phyloP scores from a whole-genome alignment of 2,329 filamentous ascomycete species.

The Fusarium virguliforme region DNA sequence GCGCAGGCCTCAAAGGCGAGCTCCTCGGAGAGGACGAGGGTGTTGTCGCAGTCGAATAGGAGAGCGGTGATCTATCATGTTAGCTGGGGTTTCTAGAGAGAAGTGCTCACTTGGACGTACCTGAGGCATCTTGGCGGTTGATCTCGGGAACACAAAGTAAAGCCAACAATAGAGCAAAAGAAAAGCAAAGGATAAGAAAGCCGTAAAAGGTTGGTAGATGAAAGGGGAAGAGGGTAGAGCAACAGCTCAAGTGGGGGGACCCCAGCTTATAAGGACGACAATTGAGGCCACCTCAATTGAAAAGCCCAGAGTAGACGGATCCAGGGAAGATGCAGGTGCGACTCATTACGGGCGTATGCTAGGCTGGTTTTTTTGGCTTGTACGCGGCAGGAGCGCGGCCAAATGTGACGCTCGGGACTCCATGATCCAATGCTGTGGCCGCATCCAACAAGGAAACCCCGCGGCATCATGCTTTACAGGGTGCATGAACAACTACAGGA shows the following conservation, averaged over 20 bases:
- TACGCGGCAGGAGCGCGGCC: constrained; percentile 25
- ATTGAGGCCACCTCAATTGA: constrained; percentile 29
- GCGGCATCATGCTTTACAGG: constrained; percentile 32
- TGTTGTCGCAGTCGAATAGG: constrained; percentile 90
- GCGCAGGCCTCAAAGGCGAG: constrained; percentile 94
- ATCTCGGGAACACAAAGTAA: constrained; percentile 1
- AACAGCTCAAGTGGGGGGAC: constrained; percentile 41
- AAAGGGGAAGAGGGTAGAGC: constrained; percentile 22
- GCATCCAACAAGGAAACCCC: constrained; percentile 26
- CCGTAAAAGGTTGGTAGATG: constrained; percentile 29
- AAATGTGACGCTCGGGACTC: constrained; percentile 28
- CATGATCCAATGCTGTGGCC: not conserved
- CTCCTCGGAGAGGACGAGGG: constrained; percentile 91
- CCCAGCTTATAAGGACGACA: constrained; percentile 63
- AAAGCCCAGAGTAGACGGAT: constrained; percentile 31
- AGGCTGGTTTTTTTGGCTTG: constrained; percentile 26
- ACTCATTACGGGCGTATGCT: constrained; percentile 31
- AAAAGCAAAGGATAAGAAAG: constrained; percentile 27
- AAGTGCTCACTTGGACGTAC: constrained; percentile 42
- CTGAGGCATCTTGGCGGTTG: constrained; percentile 55
- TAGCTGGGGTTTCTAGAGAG: constrained; percentile 8
- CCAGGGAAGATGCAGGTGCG: constrained; percentile 28
- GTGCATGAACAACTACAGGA: constrained; percentile 1
- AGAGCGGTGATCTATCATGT: constrained; percentile 73
- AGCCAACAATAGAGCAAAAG: constrained; percentile 31